phyloP scores from a whole-genome alignment of 768 basidiomycete species.

The Pluteus cervinus region DNA sequence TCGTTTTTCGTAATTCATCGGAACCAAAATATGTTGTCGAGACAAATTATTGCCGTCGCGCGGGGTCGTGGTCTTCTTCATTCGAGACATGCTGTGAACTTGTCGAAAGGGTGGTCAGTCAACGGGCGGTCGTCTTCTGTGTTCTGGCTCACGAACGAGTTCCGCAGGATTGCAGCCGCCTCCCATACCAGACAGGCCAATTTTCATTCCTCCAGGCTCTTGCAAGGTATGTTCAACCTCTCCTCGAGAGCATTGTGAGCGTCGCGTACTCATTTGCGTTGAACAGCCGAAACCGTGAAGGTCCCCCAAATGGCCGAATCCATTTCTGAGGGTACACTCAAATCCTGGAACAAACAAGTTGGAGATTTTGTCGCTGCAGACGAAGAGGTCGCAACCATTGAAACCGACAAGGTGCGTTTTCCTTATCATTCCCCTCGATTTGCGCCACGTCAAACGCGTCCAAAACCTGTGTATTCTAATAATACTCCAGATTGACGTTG shows the following conservation, averaged over 20 bases:
- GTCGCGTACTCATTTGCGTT: neutral
- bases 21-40: slow-evolving; percentile 60
- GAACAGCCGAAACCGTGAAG: slow-evolving; percentile 78
- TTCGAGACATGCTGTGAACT: slow-evolving; percentile 23
- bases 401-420: slow-evolving; percentile 88
- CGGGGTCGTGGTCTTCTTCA: slow-evolving; percentile 49
- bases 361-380: slow-evolving; percentile 88
- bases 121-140: too few species aligned
- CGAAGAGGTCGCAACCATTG: slow-evolving; percentile 96
- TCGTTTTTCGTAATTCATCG: slow-evolving; percentile 6
- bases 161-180: slow-evolving; percentile 38
- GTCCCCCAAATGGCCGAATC: slow-evolving; percentile 98
- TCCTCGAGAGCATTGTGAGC: neutral
- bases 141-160: too few species aligned
- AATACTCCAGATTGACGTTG: slow-evolving; percentile 79
- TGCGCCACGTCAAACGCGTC: too few species aligned
- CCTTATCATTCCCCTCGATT: too few species aligned
- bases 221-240: slow-evolving; percentile 50
- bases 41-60: slow-evolving; percentile 60
- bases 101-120: slow-evolving; percentile 46
- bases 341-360: slow-evolving; percentile 89
- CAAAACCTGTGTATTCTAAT: too few species aligned
- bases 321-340: slow-evolving; percentile 95
- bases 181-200: slow-evolving; percentile 45
- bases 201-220: slow-evolving; percentile 67